Conservation (phyloP, 805 yeast genomes). For the Starmerella asiatica region DNA sequence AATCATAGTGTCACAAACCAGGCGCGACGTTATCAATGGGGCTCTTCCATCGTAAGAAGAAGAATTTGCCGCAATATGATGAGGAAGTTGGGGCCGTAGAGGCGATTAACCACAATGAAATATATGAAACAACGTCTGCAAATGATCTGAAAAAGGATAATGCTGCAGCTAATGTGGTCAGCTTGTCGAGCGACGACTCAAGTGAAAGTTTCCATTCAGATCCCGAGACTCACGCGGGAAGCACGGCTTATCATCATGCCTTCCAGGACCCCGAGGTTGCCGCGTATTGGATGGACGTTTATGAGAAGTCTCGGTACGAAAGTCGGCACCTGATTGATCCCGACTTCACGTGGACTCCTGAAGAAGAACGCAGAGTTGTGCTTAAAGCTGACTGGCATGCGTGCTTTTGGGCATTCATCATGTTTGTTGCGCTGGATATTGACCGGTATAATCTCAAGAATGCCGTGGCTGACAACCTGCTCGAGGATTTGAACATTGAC, state of each 20-base stretch:
- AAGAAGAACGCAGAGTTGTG: slow-evolving; percentile 38
- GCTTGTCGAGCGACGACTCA: not conserved
- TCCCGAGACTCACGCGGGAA: slow-evolving; percentile 4
- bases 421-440: slow-evolving; percentile 46
- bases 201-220: not conserved
- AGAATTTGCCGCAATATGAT: not conserved
- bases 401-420: slow-evolving; percentile 42
- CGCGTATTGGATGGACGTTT: slow-evolving; percentile 33
- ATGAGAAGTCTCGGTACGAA: slow-evolving; percentile 41
- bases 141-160: not conserved
- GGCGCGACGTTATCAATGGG: no score
- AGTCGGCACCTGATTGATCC: slow-evolving; percentile 47
- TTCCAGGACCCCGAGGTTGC: slow-evolving; percentile 38
- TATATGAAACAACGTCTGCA: no score
- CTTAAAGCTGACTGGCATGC: slow-evolving; percentile 45
- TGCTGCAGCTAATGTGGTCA: not conserved
- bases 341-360: slow-evolving; percentile 38
- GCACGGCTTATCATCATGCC: slow-evolving; percentile 19
- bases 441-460: slow-evolving; percentile 47
- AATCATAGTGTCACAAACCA: no score
- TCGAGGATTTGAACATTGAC: slow-evolving; percentile 38
- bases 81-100: no score
- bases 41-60: no score
- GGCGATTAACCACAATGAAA: no score
- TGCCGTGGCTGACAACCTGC: slow-evolving; percentile 44